phyloP scores from a whole-genome alignment of 2,329 filamentous ascomycete genomes.

The Monilinia polystroma region DNA sequence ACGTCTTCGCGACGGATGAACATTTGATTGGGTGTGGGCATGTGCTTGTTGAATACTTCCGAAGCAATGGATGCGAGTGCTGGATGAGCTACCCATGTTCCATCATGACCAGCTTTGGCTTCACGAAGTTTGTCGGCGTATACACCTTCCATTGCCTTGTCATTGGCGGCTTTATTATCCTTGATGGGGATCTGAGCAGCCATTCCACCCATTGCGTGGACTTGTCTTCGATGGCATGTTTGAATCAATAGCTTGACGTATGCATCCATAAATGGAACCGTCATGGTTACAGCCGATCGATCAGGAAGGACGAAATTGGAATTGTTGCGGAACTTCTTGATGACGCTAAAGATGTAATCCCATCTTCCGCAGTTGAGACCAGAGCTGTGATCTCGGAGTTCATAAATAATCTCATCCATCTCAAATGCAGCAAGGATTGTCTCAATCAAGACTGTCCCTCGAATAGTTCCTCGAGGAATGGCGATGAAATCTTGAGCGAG shows the following conservation, averaged over 20 bases:
- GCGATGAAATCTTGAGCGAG: slow-evolving; percentile 89
- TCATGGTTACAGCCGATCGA: slow-evolving; percentile 91
- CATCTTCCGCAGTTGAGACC: slow-evolving; percentile 98
- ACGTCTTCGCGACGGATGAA: slow-evolving; percentile 90
- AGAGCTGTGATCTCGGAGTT: slow-evolving; percentile 92
- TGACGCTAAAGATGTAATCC: slow-evolving; percentile 99
- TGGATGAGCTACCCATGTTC: slow-evolving; percentile 95
- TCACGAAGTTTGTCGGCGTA: slow-evolving; percentile 95
- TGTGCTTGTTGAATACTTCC: slow-evolving; percentile 96
- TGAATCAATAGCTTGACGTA: slow-evolving; percentile 98
- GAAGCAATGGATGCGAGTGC: slow-evolving; percentile 83
- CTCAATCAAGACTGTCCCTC: slow-evolving; percentile 94
- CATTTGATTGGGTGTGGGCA: slow-evolving; percentile 97
- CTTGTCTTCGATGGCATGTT: slow-evolving; percentile 93
- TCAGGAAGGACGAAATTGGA: slow-evolving; percentile 90
- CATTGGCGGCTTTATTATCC: slow-evolving; percentile 85
- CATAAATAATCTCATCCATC: slow-evolving; percentile 99
- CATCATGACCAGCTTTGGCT: slow-evolving; percentile 91
- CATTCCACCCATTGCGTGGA: slow-evolving; percentile 99
- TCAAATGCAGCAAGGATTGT: slow-evolving; percentile 97
- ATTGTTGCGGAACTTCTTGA: slow-evolving; percentile 99
- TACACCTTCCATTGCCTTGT: slow-evolving; percentile 89
- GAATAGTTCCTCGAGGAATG: slow-evolving; percentile 86
- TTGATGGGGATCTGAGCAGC: slow-evolving; percentile 99
- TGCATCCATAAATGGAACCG: slow-evolving; percentile 94